These are phyloP conservation scores for Martensiomyces pterosporus DNA, from an alignment of 192 early-diverging fungal genomes.

Conservation along the genomic window DNA sequence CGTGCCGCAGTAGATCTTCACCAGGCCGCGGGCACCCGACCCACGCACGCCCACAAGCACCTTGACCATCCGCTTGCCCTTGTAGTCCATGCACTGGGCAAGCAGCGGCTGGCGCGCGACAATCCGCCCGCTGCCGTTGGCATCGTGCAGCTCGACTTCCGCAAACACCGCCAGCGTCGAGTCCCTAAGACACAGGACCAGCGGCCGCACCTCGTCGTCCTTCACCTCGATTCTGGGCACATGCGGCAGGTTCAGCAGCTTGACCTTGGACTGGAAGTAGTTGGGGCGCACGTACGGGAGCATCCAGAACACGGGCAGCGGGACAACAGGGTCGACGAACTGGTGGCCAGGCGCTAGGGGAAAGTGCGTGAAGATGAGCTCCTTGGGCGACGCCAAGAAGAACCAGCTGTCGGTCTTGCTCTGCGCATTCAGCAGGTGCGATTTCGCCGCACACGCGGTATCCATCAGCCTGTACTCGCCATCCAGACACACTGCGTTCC, in stretches of 20 bases:
- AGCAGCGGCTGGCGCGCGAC: slow-evolving; percentile 46
- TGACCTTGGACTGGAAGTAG: slow-evolving; percentile 40
- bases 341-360: slow-evolving; percentile 30
- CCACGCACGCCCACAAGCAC: slow-evolving; percentile 42
- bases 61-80: slow-evolving; percentile 51
- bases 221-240: slow-evolving; percentile 36
- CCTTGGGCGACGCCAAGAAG: slow-evolving; percentile 48
- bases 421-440: slow-evolving; percentile 42
- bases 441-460: slow-evolving; percentile 41
- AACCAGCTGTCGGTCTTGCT: slow-evolving; percentile 41
- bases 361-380: slow-evolving; percentile 50
- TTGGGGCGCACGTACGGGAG: slow-evolving; percentile 49
- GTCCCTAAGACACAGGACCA: slow-evolving; percentile 46
- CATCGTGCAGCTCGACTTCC: slow-evolving; percentile 51
- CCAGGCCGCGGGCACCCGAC: slow-evolving; percentile 32
- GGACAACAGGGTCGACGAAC: slow-evolving; percentile 47
- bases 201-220: slow-evolving; percentile 42
- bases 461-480: slow-evolving; percentile 51
- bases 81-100: slow-evolving; percentile 52
- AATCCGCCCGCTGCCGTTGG: slow-evolving; percentile 46
- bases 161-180: slow-evolving; percentile 44
- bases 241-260: slow-evolving; percentile 47
- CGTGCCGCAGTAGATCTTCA: slow-evolving; percentile 50
- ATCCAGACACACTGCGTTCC: slow-evolving; percentile 51
- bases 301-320: slow-evolving; percentile 51